Conservation (phyloP, 2,329 filamentous ascomycete genomes). For the Xenoacremonium recifei region DNA sequence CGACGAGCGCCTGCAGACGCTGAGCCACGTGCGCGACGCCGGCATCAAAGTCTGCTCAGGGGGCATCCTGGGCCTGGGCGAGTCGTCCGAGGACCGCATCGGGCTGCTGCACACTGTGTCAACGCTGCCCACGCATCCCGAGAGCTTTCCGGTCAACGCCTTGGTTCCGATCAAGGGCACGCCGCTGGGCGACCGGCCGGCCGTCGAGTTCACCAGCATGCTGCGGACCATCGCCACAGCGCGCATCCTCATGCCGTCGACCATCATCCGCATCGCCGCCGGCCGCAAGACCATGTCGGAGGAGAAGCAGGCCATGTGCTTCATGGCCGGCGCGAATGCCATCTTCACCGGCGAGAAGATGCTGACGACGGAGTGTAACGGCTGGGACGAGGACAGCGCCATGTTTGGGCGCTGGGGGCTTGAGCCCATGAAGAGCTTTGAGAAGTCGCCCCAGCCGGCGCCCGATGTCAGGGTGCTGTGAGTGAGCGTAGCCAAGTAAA, state of each 20-base stretch:
- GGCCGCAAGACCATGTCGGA: constrained; percentile 82
- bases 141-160: constrained; percentile 89
- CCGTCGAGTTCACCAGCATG: constrained; percentile 74
- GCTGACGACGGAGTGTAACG: constrained; percentile 87
- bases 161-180: constrained; percentile 90
- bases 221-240: constrained; percentile 83
- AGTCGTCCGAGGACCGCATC: constrained; percentile 75
- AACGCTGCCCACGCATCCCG: constrained; percentile 77
- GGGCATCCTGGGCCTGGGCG: constrained; percentile 82
- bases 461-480: constrained; percentile 26
- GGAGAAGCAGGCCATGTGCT: constrained; percentile 86
- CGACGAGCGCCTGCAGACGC: constrained; percentile 80
- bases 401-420: constrained; percentile 86
- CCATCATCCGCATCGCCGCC: constrained; percentile 84
- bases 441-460: constrained; percentile 30
- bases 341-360: constrained; percentile 96
- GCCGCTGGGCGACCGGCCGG: constrained; percentile 71
- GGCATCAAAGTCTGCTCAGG: constrained; percentile 90
- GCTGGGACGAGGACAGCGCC: constrained; percentile 82
- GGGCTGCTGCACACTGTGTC: constrained; percentile 81
- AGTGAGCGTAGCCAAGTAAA: background rate
- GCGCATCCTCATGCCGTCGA: constrained; percentile 76
- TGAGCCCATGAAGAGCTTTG: constrained; percentile 66
- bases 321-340: constrained; percentile 90
- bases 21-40: constrained; percentile 77